Conservation (phyloP, 2,329 filamentous ascomycete species). For the Phialemonium atrogriseum region DNA sequence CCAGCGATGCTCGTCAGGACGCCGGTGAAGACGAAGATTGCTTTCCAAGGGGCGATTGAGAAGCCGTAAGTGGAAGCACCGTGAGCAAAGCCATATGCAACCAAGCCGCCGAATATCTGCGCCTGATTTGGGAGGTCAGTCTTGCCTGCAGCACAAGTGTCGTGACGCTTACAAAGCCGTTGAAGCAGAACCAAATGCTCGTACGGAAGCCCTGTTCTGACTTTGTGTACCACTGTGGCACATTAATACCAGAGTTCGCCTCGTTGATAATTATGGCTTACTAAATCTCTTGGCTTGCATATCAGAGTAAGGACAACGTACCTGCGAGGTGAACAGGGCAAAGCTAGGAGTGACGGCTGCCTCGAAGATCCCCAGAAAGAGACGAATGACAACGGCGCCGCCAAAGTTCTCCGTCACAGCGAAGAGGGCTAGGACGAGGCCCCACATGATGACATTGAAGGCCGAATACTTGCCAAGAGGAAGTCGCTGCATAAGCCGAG, state of each 20-base stretch:
- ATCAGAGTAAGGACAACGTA: background rate
- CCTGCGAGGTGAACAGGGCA: conserved; percentile 48
- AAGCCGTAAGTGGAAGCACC: conserved; percentile 32
- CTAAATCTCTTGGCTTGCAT: too few relatives aligned
- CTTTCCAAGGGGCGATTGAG: conserved; percentile 56
- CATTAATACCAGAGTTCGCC: too few relatives aligned
- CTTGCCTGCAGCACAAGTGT: background rate
- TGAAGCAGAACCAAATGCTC: conserved; percentile 60
- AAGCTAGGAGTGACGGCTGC: conserved; percentile 62
- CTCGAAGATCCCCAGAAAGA: conserved; percentile 62
- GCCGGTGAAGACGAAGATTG: conserved; percentile 47
- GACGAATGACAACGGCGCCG: conserved; percentile 55
- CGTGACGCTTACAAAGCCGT: conserved; percentile 12
- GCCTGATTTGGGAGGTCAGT: background rate
- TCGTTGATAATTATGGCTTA: too few relatives aligned
- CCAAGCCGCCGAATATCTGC: conserved; percentile 23
- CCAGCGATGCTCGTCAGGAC: conserved; percentile 41
- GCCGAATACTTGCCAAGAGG: conserved; percentile 61
- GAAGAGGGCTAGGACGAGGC: conserved; percentile 47
- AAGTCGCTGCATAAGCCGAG: conserved; percentile 52
- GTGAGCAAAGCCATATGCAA: conserved; percentile 35
- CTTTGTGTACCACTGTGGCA: conserved; percentile 67
- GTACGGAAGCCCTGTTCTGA: conserved; percentile 56
- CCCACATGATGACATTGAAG: conserved; percentile 57
- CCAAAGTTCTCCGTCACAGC: conserved; percentile 52